Percentiles rank a stretch among this genome's conserved stretches.
These are phyloP conservation scores for Leavenworthia alabamica DNA, from an alignment of 345 rosid genomes.

Conservation along the genomic window DNA sequence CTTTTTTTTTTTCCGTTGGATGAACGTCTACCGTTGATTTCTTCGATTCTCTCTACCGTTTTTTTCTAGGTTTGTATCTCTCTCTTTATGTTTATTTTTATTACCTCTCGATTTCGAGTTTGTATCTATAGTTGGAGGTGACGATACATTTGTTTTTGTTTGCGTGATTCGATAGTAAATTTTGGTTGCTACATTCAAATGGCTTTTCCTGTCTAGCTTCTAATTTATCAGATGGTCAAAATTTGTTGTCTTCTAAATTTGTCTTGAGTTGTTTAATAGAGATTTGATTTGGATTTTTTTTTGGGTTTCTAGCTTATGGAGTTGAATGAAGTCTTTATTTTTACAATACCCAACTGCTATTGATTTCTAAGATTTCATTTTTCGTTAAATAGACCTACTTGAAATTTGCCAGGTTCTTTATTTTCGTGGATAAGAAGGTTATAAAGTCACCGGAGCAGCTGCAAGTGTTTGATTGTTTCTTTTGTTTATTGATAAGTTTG, in stretches of 20 bases:
- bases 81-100: slow-evolving; percentile 4
- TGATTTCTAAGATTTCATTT: slow-evolving; percentile 8
- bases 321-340: neutral
- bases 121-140: neutral
- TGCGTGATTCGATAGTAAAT: neutral
- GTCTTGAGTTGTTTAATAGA: neutral
- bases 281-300: slow-evolving; percentile 18
- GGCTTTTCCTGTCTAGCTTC: neutral
- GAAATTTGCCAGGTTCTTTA: slow-evolving; percentile 10
- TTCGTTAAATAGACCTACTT: slow-evolving; percentile 7
- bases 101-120: too few species aligned
- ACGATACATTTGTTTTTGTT: neutral
- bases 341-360: neutral
- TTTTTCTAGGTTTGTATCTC: slow-evolving; percentile 19
- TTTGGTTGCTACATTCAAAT: neutral
- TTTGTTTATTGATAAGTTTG: slow-evolving; percentile 2
- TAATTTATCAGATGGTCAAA: neutral
- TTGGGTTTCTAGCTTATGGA: slow-evolving; percentile 10
- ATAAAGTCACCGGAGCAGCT: slow-evolving; percentile 21
- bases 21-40: slow-evolving; percentile 27
- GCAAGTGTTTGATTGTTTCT: slow-evolving; percentile 1
- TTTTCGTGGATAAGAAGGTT: neutral
- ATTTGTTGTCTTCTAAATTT: slow-evolving; percentile 4
- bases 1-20: slow-evolving; percentile 8
- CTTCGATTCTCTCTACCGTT: slow-evolving; percentile 27